Evolutionary conservation across 768 basidiomycete species (phyloP).

Genomic region (Lyophyllum shimeji): DNA sequence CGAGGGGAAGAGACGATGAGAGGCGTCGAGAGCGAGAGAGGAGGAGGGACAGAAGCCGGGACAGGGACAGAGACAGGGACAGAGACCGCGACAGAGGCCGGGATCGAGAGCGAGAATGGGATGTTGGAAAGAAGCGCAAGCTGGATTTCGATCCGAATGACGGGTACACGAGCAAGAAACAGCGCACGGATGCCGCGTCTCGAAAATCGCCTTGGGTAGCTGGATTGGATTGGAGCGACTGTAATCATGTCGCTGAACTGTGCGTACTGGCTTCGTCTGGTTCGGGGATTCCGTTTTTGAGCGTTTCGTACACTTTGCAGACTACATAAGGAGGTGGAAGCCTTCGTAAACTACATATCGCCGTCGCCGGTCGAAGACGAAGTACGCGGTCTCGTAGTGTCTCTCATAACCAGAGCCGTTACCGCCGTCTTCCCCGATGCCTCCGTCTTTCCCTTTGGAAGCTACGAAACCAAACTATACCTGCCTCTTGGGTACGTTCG

Average conservation of each 20-base stretch:
- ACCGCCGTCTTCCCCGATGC: slow-evolving; percentile 74
- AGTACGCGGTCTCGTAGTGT: slow-evolving; percentile 70
- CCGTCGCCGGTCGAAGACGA: slow-evolving; percentile 87
- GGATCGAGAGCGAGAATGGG: slow-evolving; percentile 15
- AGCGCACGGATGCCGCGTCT: slow-evolving; percentile 48
- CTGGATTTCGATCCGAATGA: slow-evolving; percentile 47
- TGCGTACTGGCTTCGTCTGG: slow-evolving; percentile 36
- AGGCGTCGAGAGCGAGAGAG: slow-evolving; percentile 13
- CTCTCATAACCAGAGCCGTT: slow-evolving; percentile 67
- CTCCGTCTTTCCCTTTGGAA: slow-evolving; percentile 83
- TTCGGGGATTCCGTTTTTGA: neutral
- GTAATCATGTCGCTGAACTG: slow-evolving; percentile 83
- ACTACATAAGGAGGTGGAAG: slow-evolving; percentile 82
- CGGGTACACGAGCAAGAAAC: slow-evolving; percentile 52
- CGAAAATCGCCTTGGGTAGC: slow-evolving; percentile 72
- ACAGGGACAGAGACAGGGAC: slow-evolving; percentile 18
- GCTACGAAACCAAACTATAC: slow-evolving; percentile 91
- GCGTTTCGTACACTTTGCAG: slow-evolving; percentile 38
- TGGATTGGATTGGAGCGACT: slow-evolving; percentile 68
- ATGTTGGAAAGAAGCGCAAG: slow-evolving; percentile 41
- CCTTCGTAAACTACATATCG: slow-evolving; percentile 85
- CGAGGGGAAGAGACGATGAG: neutral
- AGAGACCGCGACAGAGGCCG: slow-evolving; percentile 16
- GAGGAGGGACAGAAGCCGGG: slow-evolving; percentile 18
- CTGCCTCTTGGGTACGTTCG: slow-evolving; percentile 81